These are phyloP conservation scores for Vachellia collinsii DNA, from an alignment of 306 rosid genomes.

Conservation along the genomic window DNA sequence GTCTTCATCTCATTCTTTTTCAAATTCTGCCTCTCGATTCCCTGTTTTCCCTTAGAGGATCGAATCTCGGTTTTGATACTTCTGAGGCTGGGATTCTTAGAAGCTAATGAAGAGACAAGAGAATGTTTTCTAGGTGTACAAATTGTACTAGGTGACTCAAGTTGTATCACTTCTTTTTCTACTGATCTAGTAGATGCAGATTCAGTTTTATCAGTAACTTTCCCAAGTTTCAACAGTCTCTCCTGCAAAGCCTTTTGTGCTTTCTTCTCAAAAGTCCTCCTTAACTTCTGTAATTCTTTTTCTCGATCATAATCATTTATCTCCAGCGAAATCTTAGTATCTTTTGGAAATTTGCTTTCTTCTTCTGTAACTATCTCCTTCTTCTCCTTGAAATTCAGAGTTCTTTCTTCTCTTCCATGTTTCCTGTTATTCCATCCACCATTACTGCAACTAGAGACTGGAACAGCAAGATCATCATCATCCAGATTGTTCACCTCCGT, in stretches of 20 bases:
- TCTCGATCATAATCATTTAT: conserved; percentile 27
- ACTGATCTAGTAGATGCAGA: conserved; percentile 38
- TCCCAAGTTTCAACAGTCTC: conserved; percentile 43
- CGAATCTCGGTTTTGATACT: conserved; percentile 30
- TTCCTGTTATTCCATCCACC: conserved; percentile 17
- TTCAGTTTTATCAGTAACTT: conserved; percentile 40
- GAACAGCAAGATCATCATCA: conserved; percentile 46
- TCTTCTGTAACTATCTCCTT: conserved; percentile 36
- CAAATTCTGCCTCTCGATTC: conserved; percentile 43
- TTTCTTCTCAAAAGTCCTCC: conserved; percentile 51
- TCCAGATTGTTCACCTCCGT: conserved; percentile 36
- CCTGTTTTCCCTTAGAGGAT: conserved; percentile 24
- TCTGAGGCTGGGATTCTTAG: conserved; percentile 41
- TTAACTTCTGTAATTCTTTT: conserved; percentile 47
- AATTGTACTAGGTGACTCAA: conserved; percentile 48
- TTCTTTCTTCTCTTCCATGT: conserved; percentile 42
- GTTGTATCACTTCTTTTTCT: conserved; percentile 41
- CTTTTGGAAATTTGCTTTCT: conserved; percentile 38
- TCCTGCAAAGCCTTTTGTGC: conserved; percentile 43
- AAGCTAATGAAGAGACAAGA: conserved; percentile 36
- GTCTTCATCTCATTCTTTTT: conserved; percentile 51
- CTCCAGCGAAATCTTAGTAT: conserved; percentile 34
- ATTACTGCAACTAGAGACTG: not conserved
- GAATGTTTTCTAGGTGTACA: conserved; percentile 50
- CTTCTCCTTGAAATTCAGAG: conserved; percentile 44